A percentile compares a stretch with the other conserved stretches of the same genome.
Conservation (phyloP, 2,329 filamentous ascomycete species). For the Neodidymelliopsis sp. region DNA sequence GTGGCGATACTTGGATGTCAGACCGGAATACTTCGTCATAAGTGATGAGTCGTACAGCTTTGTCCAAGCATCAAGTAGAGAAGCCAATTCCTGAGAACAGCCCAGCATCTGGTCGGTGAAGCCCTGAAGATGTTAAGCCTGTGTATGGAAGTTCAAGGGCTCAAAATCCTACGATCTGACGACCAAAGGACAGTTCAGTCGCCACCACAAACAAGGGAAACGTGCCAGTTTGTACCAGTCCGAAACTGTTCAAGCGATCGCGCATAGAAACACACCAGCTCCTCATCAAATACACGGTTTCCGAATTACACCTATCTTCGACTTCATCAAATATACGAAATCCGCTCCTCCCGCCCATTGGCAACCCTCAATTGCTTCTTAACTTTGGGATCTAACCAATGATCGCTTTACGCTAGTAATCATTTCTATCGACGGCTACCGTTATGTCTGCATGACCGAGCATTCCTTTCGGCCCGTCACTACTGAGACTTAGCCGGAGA, state of each 20-base stretch:
- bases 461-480: conserved; percentile 9
- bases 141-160: too few relatives aligned
- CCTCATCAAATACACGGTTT: neutral
- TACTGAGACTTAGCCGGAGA: neutral
- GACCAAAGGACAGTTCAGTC: too few relatives aligned
- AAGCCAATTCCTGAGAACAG: too few relatives aligned
- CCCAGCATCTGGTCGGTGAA: too few relatives aligned
- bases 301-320: neutral
- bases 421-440: neutral
- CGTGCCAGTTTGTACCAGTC: too few relatives aligned
- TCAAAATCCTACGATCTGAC: too few relatives aligned
- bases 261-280: neutral
- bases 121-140: too few relatives aligned
- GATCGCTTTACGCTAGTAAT: neutral
- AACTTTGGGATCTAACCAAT: neutral
- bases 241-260: neutral
- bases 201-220: too few relatives aligned
- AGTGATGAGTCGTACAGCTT: too few relatives aligned
- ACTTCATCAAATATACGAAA: neutral
- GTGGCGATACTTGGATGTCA: neutral
- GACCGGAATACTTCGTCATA: too few relatives aligned
- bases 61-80: too few relatives aligned
- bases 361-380: neutral
- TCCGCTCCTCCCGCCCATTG: neutral
- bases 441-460: neutral